Evolutionary conservation across 768 basidiomycete genomes (phyloP), one percentile per base, ranked within the genome.

Genomic region (Trametes punicea): DNA sequence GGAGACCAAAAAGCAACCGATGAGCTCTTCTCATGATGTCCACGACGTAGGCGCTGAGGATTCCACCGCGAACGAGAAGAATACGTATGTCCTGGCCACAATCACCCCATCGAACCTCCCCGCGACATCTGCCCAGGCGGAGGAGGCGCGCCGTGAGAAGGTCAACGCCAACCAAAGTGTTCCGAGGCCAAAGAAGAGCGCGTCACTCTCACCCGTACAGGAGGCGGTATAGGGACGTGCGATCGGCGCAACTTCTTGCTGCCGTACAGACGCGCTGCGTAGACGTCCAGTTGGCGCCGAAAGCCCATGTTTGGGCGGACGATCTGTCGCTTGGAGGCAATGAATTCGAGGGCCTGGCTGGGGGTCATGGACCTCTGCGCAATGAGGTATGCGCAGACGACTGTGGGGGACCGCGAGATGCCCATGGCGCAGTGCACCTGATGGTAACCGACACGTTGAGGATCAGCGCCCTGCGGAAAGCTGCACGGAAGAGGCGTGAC

Each of bases 351-450:
- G 8, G 86, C 78, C 53, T 85, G 79, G 23, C 62, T 49, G 10
- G 81, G 75, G 4, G 68, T 67, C 81, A 87, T 83, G 16, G 74
- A 71, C 25, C 73, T 77, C 16, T 75, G 70, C 6, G 77, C 77
- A 55, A 72, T 59, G 51, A 70, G 73, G 70, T 89, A 91, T 50
- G 87, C 90, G 59, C 85, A 84, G 3, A 90, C 82, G 25, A 90
- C 79, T 4, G 87, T 89, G 0, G 89, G 79, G 39, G 86, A 88
- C 21, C 90, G 79, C 62, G 86, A 88, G 55, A 90, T 78, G 38
- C 90, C 90, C 69, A 84, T 82, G 36, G 83, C 69, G 67, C 90
- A 91, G 68, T 92, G 90, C 11, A 91, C 86, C 87, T 90, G 61
- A 18, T 25, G 33, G 10, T 41, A 20, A 21, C 15, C 27, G 27